Base-by-base conservation (phyloP, 2,329 filamentous ascomycete species). In the Exophiala sp. region DNA sequence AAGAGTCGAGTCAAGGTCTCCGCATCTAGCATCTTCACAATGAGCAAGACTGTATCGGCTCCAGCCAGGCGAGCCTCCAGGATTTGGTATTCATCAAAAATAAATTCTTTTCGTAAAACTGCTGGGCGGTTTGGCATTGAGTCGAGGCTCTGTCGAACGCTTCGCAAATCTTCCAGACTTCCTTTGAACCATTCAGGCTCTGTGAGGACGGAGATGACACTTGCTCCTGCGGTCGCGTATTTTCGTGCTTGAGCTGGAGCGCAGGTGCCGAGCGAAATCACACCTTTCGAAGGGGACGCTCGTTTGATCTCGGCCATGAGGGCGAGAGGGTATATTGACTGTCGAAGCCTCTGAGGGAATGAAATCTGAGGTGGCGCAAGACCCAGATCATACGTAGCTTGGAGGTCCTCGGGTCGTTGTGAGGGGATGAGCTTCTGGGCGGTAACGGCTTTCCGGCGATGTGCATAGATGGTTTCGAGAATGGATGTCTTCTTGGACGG, bases 131-230 rank as follows among this genome's bases (percentile, higher is more conserved):
- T 94, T 1, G 88, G 84, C 83, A 98, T 89, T 10, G 86, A 85
- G 61, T 89, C 81, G n/a, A 98, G 73, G 42, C 87, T 89, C 67
- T 91, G 86, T 38, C 93, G 82, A 23, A 97, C 93, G 27, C 85
- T 82, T 53, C 86, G 81, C 46, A 98, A 73, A 65, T 98, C 93
- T 51, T 98, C 91, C 53, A 98, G 90, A 68, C 86, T 95, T 41
- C 93, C 93, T 71, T 96, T 97, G 76, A 98, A 98, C 93, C 93
- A 98, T 64, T 97, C 86, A 0, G 94, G 93, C 69, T 98, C 93
- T 0, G 93, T 98, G 40, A 98, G 78, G n/a, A 98, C 93, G 1
- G 93, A 97, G 59, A 98, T 98, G 32, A 95, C 88, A 65, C 91
- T 97, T 41, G 93, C 93, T 11, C 93, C 94, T 5, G 93, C 90